Conservation (phyloP, 768 basidiomycete species). For the Boletus bicolor region DNA sequence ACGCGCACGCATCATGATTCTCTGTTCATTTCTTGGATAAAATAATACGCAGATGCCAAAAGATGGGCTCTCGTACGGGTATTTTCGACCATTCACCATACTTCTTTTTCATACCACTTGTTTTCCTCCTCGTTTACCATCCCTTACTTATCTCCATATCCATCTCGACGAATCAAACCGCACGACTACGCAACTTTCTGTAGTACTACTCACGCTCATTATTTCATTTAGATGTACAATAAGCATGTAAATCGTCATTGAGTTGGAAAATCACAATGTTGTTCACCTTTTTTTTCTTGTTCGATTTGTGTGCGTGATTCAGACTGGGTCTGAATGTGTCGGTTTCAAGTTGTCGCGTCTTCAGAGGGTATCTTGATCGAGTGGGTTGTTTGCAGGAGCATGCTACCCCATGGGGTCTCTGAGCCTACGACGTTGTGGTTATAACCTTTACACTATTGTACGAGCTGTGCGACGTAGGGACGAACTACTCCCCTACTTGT, state of each 20-base stretch:
- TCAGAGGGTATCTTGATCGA: no score
- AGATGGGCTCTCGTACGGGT: conserved; percentile 1
- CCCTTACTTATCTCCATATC: neutral
- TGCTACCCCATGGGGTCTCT: no score
- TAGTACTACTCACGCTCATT: conserved; percentile 26
- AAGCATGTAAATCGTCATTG: neutral
- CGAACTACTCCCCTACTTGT: no score
- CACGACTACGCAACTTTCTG: conserved; percentile 22
- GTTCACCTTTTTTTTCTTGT: neutral
- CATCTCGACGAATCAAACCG: neutral
- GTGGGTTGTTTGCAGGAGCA: no score
- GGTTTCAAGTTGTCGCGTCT: no score
- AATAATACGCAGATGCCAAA: neutral
- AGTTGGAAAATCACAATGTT: neutral
- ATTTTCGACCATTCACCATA: conserved; percentile 20
- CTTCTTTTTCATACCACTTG: neutral
- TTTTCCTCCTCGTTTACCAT: neutral
- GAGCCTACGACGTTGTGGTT: no score
- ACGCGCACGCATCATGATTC: neutral
- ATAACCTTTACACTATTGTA: no score
- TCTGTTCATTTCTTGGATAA: neutral
- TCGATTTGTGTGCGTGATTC: neutral
- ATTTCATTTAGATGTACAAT: conserved; percentile 7
- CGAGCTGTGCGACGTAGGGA: no score
- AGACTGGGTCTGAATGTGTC: neutral